Percentiles rank a stretch among this genome's conserved stretches.
phyloP scores from a whole-genome alignment of 768 basidiomycete genomes.

The Boletus insuetus region DNA sequence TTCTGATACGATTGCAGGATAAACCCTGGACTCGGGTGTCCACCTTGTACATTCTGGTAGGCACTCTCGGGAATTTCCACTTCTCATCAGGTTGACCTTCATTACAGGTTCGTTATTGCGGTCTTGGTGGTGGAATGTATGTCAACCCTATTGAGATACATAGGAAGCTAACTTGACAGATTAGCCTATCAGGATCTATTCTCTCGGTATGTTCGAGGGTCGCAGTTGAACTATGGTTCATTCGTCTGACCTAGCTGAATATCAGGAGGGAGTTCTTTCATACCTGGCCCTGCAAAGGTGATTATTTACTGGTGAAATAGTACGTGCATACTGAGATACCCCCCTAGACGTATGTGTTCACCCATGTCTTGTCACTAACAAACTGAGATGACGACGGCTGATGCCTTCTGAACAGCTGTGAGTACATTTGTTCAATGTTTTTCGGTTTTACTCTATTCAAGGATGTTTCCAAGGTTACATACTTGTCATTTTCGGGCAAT shows the following conservation, averaged over 20 bases:
- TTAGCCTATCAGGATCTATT: neutral
- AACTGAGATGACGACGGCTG: neutral
- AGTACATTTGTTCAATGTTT: neutral
- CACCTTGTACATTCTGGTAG: conserved; percentile 1
- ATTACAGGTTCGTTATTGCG: conserved; percentile 1
- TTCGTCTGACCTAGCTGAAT: neutral
- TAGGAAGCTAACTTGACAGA: neutral
- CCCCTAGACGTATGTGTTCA: conserved; percentile 1
- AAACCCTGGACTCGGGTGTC: conserved; percentile 4
- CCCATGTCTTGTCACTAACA: neutral
- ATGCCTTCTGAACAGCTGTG: conserved; percentile 1
- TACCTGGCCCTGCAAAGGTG: conserved; percentile 1
- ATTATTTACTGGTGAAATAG: neutral
- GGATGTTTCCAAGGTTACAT: neutral
- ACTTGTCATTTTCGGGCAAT: neutral
- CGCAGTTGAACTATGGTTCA: too few species aligned
- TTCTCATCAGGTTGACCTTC: too few species aligned
- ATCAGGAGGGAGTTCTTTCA: conserved; percentile 9
- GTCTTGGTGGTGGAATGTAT: neutral
- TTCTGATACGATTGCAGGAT: conserved; percentile 1
- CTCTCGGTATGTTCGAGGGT: neutral
- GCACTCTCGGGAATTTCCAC: neutral
- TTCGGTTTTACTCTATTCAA: neutral
- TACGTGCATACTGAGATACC: neutral
- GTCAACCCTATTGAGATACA: neutral